Evolutionary conservation across 225 moss, liverwort and hornwort genomes (phyloP).

Genomic region (Thuidium tamariscinum): DNA sequence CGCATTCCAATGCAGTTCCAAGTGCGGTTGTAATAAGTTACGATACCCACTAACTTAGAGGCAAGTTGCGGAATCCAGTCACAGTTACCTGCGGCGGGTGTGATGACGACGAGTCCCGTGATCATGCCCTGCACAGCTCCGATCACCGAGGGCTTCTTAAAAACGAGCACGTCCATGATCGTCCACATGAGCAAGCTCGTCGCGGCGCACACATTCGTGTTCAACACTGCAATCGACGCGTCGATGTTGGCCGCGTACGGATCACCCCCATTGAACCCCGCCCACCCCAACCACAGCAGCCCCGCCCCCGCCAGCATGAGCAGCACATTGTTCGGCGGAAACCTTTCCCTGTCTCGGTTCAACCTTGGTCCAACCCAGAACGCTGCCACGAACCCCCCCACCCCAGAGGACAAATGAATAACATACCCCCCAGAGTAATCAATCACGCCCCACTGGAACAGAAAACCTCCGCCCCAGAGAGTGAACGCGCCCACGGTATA

Average conservation of each 20-base stretch:
- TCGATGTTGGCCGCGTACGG: conserved; percentile 36
- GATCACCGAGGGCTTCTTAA: conserved; percentile 30
- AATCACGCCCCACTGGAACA: conserved; percentile 40
- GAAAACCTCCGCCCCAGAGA: conserved; percentile 33
- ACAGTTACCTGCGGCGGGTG: conserved; percentile 21
- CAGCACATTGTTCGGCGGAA: conserved; percentile 34
- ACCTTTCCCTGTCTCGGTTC: conserved; percentile 26
- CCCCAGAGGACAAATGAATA: conserved; percentile 25
- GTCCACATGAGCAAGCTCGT: conserved; percentile 46
- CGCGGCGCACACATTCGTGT: conserved; percentile 41
- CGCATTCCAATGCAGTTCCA: not conserved
- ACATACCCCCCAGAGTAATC: conserved; percentile 40
- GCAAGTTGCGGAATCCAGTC: not conserved
- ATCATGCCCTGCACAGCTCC: conserved; percentile 39
- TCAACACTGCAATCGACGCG: conserved; percentile 28
- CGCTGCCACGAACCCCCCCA: conserved; percentile 18
- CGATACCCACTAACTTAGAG: not conserved
- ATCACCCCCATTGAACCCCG: conserved; percentile 34
- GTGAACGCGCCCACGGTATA: conserved; percentile 32
- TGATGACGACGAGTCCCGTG: conserved; percentile 30
- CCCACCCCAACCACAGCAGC: conserved; percentile 26
- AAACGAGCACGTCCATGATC: conserved; percentile 36
- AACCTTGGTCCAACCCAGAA: conserved; percentile 38
- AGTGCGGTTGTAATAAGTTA: not conserved
- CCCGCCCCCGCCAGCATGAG: conserved; percentile 27